These are phyloP conservation scores for Globisporangium barbulae DNA, from an alignment of 352 stramenopile species.

Conservation along the genomic window DNA sequence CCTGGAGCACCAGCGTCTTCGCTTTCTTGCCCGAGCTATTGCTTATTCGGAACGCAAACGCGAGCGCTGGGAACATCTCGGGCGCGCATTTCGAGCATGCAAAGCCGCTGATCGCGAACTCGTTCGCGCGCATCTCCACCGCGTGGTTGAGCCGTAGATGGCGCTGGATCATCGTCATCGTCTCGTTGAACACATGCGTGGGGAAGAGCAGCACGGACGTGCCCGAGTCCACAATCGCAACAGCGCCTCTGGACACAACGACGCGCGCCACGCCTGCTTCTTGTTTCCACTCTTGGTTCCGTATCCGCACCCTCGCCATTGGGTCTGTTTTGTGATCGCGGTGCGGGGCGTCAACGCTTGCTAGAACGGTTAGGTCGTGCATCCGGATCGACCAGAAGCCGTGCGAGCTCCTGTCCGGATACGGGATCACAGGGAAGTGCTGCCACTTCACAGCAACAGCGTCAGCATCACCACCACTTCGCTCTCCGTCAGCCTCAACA, in stretches of 20 bases:
- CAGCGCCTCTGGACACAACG: slow-evolving; percentile 14
- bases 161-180: slow-evolving; percentile 32
- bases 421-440: slow-evolving; percentile 44
- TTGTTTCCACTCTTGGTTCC: not conserved
- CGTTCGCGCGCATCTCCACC: slow-evolving; percentile 23
- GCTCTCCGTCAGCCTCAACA: not conserved
- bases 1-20: slow-evolving; percentile 43
- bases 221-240: slow-evolving; percentile 64
- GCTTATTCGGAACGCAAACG: slow-evolving; percentile 35
- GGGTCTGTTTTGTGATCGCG: not conserved
- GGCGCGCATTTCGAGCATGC: slow-evolving; percentile 41
- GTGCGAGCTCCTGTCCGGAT: slow-evolving; percentile 24
- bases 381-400: slow-evolving; percentile 63
- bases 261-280: not conserved
- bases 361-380: slow-evolving; percentile 27
- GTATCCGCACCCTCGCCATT: not conserved
- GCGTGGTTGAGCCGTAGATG: slow-evolving; percentile 28
- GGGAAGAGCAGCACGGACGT: slow-evolving; percentile 65
- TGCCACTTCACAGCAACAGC: slow-evolving; percentile 29
- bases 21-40: slow-evolving; percentile 1
- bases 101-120: slow-evolving; percentile 35
- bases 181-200: slow-evolving; percentile 32
- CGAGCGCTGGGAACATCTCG: slow-evolving; percentile 48
- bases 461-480: not conserved
- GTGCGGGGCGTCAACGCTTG: not conserved